Evolutionary conservation across 345 rosid genomes (phyloP).

Genomic region (Syzygium jambos): DNA sequence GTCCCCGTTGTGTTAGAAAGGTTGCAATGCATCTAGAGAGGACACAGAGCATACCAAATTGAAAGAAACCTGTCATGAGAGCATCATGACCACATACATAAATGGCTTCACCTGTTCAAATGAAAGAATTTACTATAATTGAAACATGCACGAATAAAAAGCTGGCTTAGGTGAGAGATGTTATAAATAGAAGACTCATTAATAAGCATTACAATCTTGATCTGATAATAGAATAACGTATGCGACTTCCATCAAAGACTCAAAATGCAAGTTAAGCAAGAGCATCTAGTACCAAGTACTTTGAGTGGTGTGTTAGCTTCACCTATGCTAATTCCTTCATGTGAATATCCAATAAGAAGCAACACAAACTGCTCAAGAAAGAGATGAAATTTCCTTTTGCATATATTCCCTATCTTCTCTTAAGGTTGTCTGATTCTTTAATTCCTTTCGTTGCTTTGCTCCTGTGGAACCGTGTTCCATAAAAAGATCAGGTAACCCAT

Average conservation of each 20-base stretch:
- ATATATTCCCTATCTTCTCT: not conserved
- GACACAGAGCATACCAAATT: not conserved
- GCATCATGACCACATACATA: not conserved
- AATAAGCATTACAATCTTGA: not conserved
- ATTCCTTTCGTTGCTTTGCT: not conserved
- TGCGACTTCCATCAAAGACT: not conserved
- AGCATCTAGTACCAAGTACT: not conserved
- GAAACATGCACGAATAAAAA: not conserved
- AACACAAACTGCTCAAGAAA: not conserved
- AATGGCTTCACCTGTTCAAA: not conserved
- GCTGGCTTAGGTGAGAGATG: not conserved
- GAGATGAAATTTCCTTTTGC: not conserved
- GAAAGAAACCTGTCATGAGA: not conserved
- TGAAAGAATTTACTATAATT: not conserved
- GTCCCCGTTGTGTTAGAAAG: not conserved
- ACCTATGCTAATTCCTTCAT: not conserved
- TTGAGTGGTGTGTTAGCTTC: not conserved
- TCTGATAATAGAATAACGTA: not conserved
- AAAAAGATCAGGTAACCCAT: not conserved
- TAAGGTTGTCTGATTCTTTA: not conserved
- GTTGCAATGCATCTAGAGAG: not conserved
- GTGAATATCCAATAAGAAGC: not conserved
- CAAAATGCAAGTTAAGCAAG: not conserved
- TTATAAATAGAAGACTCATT: too few relatives aligned
- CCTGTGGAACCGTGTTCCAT: not conserved